These are phyloP conservation scores for Pistacia integerrima DNA, from an alignment of 345 rosid species.

Conservation along the genomic window DNA sequence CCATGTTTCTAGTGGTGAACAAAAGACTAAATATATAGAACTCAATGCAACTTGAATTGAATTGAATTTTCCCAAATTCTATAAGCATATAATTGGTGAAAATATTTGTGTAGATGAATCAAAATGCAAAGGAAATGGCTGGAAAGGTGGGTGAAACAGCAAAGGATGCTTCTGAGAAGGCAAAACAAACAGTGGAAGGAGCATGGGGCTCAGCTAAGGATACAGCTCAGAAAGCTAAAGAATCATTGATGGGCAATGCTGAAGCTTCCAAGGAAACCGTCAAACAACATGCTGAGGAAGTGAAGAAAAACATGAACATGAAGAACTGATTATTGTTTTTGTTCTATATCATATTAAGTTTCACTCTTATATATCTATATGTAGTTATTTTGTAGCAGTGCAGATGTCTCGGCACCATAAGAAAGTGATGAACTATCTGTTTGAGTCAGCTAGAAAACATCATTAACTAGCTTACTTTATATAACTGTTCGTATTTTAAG, in stretches of 20 bases:
- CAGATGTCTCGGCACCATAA: no score
- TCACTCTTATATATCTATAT: no score
- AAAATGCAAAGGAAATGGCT: slow-evolving; percentile 17
- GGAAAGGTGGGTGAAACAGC: slow-evolving; percentile 18
- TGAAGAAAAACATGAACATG: slow-evolving; percentile 40
- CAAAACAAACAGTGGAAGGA: slow-evolving; percentile 28
- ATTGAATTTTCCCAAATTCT: no score
- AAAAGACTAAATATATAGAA: no score
- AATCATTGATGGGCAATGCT: slow-evolving; percentile 28
- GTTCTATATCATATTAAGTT: no score
- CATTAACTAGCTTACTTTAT: no score
- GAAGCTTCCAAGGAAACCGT: slow-evolving; percentile 32
- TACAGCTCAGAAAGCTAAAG: slow-evolving; percentile 36
- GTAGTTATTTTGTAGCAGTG: no score
- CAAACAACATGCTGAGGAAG: slow-evolving; percentile 38
- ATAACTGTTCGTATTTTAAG: no score
- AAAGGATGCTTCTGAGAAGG: slow-evolving; percentile 23
- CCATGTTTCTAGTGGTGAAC: background rate
- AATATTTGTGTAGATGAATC: slow-evolving; percentile 5
- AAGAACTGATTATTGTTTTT: slow-evolving; percentile 13
- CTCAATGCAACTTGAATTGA: no score
- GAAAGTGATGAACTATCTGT: no score
- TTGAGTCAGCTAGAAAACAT: no score
- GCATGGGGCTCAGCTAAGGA: slow-evolving; percentile 39
- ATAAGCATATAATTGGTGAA: background rate